Conservation (phyloP, 2,329 filamentous ascomycete genomes). For the Dothidotthia symphoricarpi region DNA sequence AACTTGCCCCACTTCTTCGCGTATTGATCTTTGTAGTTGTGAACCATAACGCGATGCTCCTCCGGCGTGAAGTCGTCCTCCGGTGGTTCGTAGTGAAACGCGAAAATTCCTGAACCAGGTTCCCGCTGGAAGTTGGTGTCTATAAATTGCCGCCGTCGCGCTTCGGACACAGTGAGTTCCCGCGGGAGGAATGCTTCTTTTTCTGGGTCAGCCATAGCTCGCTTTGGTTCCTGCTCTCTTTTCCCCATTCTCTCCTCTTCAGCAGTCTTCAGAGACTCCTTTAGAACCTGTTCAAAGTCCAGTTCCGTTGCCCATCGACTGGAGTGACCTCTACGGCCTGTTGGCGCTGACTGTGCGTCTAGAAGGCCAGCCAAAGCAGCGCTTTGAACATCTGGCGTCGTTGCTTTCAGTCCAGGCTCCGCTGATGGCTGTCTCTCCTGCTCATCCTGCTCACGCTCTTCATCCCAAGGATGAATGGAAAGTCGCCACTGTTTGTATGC, state of each 20-base stretch:
- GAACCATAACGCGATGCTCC: constrained; percentile 69
- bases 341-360: constrained; percentile 27
- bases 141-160: constrained; percentile 58
- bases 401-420: constrained; percentile 36
- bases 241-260: constrained; percentile 70
- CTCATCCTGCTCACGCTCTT: constrained; percentile 41
- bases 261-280: constrained; percentile 65
- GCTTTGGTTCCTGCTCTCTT: constrained; percentile 58
- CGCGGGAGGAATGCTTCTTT: constrained; percentile 74
- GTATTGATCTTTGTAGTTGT: constrained; percentile 66
- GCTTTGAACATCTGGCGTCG: constrained; percentile 49
- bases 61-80: constrained; percentile 72
- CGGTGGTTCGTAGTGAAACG: constrained; percentile 71
- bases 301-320: constrained; percentile 58
- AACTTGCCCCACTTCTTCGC: constrained; percentile 83
- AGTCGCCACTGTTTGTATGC: constrained; percentile 45
- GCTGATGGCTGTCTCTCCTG: constrained; percentile 37
- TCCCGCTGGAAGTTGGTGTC: constrained; percentile 66
- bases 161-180: constrained; percentile 64
- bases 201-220: constrained; percentile 69
- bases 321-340: constrained; percentile 32
- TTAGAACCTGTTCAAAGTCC: constrained; percentile 68
- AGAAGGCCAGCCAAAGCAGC: constrained; percentile 28
- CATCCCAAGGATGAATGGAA: constrained; percentile 44
- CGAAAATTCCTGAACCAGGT: constrained; percentile 64